Percentiles rank a stretch among this genome's conserved stretches.
phyloP scores from a whole-genome alignment of 768 basidiomycete genomes.

The Favolaschia claudopus region DNA sequence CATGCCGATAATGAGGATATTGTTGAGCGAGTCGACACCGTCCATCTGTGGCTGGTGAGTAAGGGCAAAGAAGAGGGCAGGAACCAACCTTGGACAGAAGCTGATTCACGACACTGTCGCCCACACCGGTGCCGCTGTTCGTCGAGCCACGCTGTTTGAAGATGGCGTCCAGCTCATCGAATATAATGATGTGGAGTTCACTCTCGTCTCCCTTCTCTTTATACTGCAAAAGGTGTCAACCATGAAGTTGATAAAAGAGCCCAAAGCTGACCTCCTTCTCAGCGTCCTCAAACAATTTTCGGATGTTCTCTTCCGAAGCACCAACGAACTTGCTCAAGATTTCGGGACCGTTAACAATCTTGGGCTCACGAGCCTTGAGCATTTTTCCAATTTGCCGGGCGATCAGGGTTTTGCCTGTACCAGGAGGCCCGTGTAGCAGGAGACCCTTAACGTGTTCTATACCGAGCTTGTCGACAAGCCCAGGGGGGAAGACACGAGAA shows the following conservation, averaged over 20 bases:
- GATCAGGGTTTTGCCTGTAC: constrained; percentile 98
- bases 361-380: constrained; percentile 97
- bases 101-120: constrained; percentile 99
- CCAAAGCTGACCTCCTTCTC: constrained; percentile 92
- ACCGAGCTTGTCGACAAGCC: constrained; percentile 94
- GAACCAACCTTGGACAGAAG: constrained; percentile 86
- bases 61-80: background rate
- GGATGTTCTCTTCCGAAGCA: constrained; percentile 95
- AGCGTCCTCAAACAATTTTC: constrained; percentile 97
- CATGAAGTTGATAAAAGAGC: background rate
- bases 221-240: constrained; percentile 59
- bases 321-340: constrained; percentile 97
- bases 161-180: constrained; percentile 97
- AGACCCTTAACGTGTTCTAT: constrained; percentile 99
- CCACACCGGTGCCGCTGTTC: constrained; percentile 92
- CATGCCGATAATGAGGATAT: constrained; percentile 99
- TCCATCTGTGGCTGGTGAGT: constrained; percentile 75
- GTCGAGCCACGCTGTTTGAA: constrained; percentile 98
- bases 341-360: constrained; percentile 98
- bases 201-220: constrained; percentile 98
- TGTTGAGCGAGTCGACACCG: constrained; percentile 98
- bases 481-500: constrained; percentile 97
- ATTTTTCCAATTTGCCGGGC: constrained; percentile 99
- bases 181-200: constrained; percentile 98
- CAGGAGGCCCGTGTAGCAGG: constrained; percentile 93